Evolutionary conservation across 345 rosid genomes (phyloP), one percentile per base, ranked within the genome.

Genomic region (Gossypium mustelinum): DNA sequence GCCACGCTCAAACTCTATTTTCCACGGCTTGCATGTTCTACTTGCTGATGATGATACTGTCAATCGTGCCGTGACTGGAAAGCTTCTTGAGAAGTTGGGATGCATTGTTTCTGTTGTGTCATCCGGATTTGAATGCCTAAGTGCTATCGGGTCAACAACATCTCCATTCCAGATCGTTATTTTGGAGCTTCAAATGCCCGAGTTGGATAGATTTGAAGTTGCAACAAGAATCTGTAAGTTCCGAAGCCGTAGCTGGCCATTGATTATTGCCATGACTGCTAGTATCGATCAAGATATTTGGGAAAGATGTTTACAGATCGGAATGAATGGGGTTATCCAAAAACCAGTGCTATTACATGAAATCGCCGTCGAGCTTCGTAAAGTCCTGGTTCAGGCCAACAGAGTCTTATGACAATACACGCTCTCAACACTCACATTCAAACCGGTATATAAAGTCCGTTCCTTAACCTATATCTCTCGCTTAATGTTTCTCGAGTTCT

Each of bases 11-110:
- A 81, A 86, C 85, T 83, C 97, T 20, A 29, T 86, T 45, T 88
- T 95, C 73, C 83, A 85, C 77, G 92, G 92, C 67, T 60, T 93
- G 79, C 93, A 89, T 76, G 90, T 95, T 45, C 63, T 95, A 65
- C 79, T 95, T 22, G 94, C 86, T 8, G 98, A 95, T 65, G 79
- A 87, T 22, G 93, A 93, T 72, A 89, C 89, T 65, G 72, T 82
- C n/a, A 93, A 90, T 83, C 80, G 93, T 68, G 91, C 86, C 11
- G 97, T 95, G 76, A 90, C 94, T 0, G 83, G 88, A 72, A 93
- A 88, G 81, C 88, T 90, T 39, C 91, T 95, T 11, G 92, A 89
- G 76, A 95, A 87, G 84, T 86, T 95, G 3, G 98, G 99, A n/a
- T 95, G 94, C 82, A 76, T 3, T 16, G 98, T 93, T 48, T 75